Percentiles rank a stretch among this genome's conserved stretches.
These are phyloP conservation scores for Dothiorella sarmentorum DNA, from an alignment of 2,329 filamentous ascomycete genomes.

Conservation along the genomic window DNA sequence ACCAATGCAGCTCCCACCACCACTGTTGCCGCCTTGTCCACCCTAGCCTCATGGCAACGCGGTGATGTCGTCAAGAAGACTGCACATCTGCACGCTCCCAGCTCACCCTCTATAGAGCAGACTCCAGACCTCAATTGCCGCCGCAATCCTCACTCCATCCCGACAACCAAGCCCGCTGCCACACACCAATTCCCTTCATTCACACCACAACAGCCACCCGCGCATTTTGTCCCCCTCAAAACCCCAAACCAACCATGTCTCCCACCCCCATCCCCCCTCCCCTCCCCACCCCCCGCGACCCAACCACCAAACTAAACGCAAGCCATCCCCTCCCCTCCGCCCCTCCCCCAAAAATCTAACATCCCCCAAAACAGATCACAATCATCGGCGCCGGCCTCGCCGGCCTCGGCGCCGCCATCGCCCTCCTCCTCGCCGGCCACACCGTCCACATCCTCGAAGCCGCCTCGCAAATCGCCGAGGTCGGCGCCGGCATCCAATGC, in stretches of 20 bases:
- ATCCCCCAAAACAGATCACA: constrained; percentile 38
- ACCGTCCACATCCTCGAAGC: constrained; percentile 49
- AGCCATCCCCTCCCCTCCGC: background rate
- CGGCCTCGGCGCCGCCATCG: constrained; percentile 52
- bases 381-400: constrained; percentile 57
- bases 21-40: constrained; percentile 6
- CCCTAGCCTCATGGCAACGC: background rate
- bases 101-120: background rate
- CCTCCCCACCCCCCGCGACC: constrained; percentile 29
- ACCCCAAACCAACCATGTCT: too few species aligned
- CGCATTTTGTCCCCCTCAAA: too few species aligned
- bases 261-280: constrained; percentile 20
- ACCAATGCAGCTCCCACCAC: background rate
- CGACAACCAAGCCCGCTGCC: too few species aligned
- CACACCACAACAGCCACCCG: too few species aligned
- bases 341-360: background rate
- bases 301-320: constrained; percentile 29
- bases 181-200: too few species aligned
- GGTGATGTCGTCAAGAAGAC: background rate
- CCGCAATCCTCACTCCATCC: too few species aligned
- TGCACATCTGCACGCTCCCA: background rate
- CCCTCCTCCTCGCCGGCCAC: constrained; percentile 46
- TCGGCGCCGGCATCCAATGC: constrained; percentile 52
- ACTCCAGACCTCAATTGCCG: background rate
- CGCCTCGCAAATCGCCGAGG: constrained; percentile 47